Evolutionary conservation across 2,329 filamentous ascomycete species (phyloP).

Genomic region (Fusarium goolgardi): DNA sequence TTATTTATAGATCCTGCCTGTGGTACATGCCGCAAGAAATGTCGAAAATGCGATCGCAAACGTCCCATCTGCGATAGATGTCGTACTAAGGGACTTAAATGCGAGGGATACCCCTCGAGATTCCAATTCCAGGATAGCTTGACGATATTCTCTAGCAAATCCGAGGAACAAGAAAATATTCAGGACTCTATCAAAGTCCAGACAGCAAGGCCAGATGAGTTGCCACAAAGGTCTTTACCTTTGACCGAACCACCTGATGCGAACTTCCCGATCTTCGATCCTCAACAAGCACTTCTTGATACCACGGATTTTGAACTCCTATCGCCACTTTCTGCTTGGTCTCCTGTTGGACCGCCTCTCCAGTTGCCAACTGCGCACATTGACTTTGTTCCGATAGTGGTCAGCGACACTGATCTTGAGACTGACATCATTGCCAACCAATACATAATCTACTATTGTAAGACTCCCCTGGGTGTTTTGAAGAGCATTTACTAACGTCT

Average conservation of each 20-base stretch:
- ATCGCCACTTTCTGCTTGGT: constrained; percentile 6
- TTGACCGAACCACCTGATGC: fast-evolving
- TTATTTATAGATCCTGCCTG: constrained; percentile 45
- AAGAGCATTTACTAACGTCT: background rate
- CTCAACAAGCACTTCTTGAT: background rate
- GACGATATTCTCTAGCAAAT: background rate
- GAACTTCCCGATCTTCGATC: fast-evolving
- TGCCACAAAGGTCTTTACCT: background rate
- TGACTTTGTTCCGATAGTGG: background rate
- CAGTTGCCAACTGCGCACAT: background rate
- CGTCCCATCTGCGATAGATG: constrained; percentile 48
- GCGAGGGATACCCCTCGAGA: constrained; percentile 48
- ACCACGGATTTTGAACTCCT: background rate
- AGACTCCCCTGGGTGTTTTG: fast-evolving
- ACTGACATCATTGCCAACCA: constrained; percentile 18
- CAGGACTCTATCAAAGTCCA: background rate
- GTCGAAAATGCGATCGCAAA: constrained; percentile 49
- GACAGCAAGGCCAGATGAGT: background rate
- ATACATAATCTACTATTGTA: constrained; percentile 28
- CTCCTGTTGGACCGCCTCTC: fast-evolving
- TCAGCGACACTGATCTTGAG: background rate
- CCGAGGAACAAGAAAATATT: fast-evolving
- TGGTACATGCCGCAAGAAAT: constrained; percentile 50
- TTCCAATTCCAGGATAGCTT: constrained; percentile 47
- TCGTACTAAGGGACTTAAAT: constrained; percentile 46